Evolutionary conservation across 2,329 filamentous ascomycete genomes (phyloP).

Genomic region (Tolypocladium ophioglossoides): DNA sequence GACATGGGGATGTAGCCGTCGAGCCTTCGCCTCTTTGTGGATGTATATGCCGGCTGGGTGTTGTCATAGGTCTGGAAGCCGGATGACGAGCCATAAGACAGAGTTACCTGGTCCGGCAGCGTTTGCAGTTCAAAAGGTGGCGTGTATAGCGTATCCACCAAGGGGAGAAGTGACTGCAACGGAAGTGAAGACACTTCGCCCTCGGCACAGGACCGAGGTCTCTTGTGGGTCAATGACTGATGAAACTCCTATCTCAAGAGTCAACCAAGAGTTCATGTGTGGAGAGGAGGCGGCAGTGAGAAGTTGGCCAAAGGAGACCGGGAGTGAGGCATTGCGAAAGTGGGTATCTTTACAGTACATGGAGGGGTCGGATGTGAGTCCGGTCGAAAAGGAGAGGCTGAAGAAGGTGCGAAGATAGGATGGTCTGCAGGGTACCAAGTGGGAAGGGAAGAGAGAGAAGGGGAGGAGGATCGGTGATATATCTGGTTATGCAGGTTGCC

Average conservation of each 20-base stretch:
- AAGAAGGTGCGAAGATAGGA: conserved; percentile 13
- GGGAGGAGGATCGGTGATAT: conserved; percentile 28
- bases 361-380: conserved; percentile 4
- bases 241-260: conserved; percentile 20
- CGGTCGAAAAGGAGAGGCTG: conserved; percentile 13
- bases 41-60: conserved; percentile 11
- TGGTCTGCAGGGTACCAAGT: conserved; percentile 4
- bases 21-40: conserved; percentile 21
- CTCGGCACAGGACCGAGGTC: conserved; percentile 15
- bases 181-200: conserved; percentile 12
- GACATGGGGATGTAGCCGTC: conserved; percentile 21
- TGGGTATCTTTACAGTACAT: not conserved
- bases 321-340: conserved; percentile 1
- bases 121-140: conserved; percentile 15
- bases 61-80: conserved; percentile 18
- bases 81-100: conserved; percentile 20
- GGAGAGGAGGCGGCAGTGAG: not conserved
- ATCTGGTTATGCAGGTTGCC: conserved; percentile 32
- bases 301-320: not conserved
- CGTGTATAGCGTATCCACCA: conserved; percentile 12
- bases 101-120: conserved; percentile 16
- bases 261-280: conserved; percentile 15
- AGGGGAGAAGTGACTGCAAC: conserved; percentile 9
- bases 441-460: conserved; percentile 14
- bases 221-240: conserved; percentile 16